Base-by-base conservation (phyloP, 352 stramenopile species). In the Phytophthora pistaciae region DNA sequence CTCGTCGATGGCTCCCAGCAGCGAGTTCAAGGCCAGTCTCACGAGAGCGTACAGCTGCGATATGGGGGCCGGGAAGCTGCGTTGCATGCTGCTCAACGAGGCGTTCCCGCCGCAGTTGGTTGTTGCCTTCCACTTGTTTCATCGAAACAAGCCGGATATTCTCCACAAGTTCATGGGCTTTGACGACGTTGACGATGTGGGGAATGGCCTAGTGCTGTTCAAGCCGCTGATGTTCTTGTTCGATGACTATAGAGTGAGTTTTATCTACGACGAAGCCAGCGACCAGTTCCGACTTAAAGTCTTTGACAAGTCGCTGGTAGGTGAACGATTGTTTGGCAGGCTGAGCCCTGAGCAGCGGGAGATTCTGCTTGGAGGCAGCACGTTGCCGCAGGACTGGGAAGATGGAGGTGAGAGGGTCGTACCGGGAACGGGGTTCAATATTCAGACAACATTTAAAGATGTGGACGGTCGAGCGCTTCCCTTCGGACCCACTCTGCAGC, bases 171-270 rank as follows among this genome's bases (percentile, higher is more conserved):
- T 68, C 42, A 68, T 68, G 59, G n/a, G 54, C 27, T 68, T 74
- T 46, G 53, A 14, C n/a, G 1, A 23, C 60, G 63, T 68, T 53
- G 46, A 74, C 42, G 60, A 74, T 62, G 59, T 74, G 60, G 64
- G 38, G 49, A 78, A 78, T 65, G 70, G 64, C 31, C 36, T 77
- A 65, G 44, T 75, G 38, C 31, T 71, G 48, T 71, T 71, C 61
- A 75, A 64, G 68, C 68, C 68, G 13, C 62, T 75, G 49, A 36
- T 72, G 62, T 20, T 64, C 50, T 56, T 50, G 25, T 58, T 64
- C 33, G 62, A 64, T 16, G 16, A 72, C 55, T 60, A 49, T 31
- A 56, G 63, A 52, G 62, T 74, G 48, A 74, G 68, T 40, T 74
- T 65, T 49, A 70, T 70, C 38, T 70, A 74, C 48, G 14, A 70